Base-by-base conservation (phyloP, 2,329 filamentous ascomycete genomes). In the Lasiodiplodia sp. region DNA sequence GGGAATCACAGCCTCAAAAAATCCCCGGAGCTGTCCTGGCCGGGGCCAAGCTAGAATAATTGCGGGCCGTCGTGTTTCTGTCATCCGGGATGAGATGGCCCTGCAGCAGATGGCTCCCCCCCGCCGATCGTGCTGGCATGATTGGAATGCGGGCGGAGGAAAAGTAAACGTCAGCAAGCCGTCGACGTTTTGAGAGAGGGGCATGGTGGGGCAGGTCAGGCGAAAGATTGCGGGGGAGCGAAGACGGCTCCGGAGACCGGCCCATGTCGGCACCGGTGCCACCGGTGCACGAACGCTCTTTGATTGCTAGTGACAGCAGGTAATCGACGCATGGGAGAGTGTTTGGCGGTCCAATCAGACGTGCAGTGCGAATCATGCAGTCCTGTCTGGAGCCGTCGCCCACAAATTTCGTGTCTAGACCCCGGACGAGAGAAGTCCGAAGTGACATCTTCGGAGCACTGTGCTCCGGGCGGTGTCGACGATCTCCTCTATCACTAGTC, bases 171-270 rank as follows among this genome's bases (percentile, higher is more conserved):
- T 52, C 49, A 25, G n/a, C 21, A 52, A n/a, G 6, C 3, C 12
- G 23, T 52, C n/a, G 21, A 6, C 49, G n/a, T 12, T n/a, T n/a
- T 52, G 49, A 52, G 49, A 52, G 49, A 25, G 49, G 21, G 49
- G 49, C 10, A 25, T 52, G 49, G 49, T 52, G 49, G 49, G 49
- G 49, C 49, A 52, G 49, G 21, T 52, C 49, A 52, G 23, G 49
- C 49, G 49, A 52, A 25, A 52, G 49, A 25, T 21, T 52, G 49
- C 49, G 49, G 49, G 49, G 49, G 49, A 52, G 49, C 28, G 28
- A 28, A 28, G 28, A 28, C 28, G 28, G 28, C 40, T 44, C 40
- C 40, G 40, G 40, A 44, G 5, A 44, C 40, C 40, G 40, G 40
- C 16, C 40, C 40, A 44, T 44, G 40, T 44, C 40, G 40, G 40